Conservation (phyloP, 768 basidiomycete species). For the Phlebiopsis flavidoalba region DNA sequence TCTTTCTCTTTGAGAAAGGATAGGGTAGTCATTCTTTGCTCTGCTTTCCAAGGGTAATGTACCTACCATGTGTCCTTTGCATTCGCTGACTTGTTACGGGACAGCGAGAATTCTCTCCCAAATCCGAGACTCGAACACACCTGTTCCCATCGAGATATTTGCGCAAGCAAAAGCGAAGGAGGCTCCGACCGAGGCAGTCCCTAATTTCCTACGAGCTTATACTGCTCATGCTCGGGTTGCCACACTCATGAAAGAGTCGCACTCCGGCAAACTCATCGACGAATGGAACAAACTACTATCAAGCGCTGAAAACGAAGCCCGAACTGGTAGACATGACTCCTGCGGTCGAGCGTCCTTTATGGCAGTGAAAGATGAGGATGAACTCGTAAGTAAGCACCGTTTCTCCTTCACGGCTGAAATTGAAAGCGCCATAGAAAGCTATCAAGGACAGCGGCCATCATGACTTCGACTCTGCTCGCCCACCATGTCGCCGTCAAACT, state of each 20-base stretch:
- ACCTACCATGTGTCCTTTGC: slow-evolving; percentile 1
- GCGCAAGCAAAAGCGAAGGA: slow-evolving; percentile 81
- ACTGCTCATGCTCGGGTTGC: slow-evolving; percentile 64
- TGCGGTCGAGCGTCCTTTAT: slow-evolving; percentile 56
- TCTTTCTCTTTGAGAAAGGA: slow-evolving; percentile 73
- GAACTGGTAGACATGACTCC: slow-evolving; percentile 38
- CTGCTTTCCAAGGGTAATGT: slow-evolving; percentile 78
- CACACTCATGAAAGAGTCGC: slow-evolving; percentile 75
- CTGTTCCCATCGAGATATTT: slow-evolving; percentile 69
- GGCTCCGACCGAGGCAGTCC: slow-evolving; percentile 64
- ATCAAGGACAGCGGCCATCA: slow-evolving; percentile 65
- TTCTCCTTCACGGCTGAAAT: not conserved
- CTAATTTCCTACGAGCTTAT: slow-evolving; percentile 61
- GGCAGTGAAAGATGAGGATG: slow-evolving; percentile 88
- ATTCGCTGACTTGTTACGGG: slow-evolving; percentile 5
- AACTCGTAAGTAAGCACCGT: slow-evolving; percentile 56
- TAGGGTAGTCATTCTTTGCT: slow-evolving; percentile 79
- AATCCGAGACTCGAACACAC: slow-evolving; percentile 50
- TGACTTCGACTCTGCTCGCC: slow-evolving; percentile 82
- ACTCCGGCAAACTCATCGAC: slow-evolving; percentile 77
- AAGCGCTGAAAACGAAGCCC: slow-evolving; percentile 62
- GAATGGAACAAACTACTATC: slow-evolving; percentile 77
- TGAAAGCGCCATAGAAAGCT: slow-evolving; percentile 51
- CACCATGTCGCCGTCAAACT: slow-evolving; percentile 85
- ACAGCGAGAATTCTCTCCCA: slow-evolving; percentile 85